Evolutionary conservation across 202 grass and related monocot genomes (phyloP), one percentile per base, ranked within the genome.

Genomic region (Setaria italica): DNA sequence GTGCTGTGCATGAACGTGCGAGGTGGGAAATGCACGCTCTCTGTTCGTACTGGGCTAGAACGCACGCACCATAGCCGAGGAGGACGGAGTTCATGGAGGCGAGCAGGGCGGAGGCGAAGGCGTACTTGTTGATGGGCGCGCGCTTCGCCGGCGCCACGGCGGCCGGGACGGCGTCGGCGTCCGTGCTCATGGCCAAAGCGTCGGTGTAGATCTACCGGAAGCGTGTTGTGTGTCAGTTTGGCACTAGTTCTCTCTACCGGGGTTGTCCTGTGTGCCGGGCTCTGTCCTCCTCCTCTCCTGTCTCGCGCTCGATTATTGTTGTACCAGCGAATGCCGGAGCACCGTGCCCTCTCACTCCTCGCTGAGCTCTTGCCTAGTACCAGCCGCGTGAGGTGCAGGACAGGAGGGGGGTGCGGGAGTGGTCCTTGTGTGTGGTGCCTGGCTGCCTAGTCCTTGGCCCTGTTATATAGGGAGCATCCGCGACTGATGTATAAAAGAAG

Each of bases 31-130:
- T 50, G 78, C 75, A 67, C 48, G 57, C 9, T 6, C 21, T 14
- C 20, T 9, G 54, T 5, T 29, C n/a, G 19, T 9, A 7, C 77
- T 16, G 16, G 16, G 3, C 3, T 25, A 43, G 14, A 15, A 43
- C 46, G 37, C 39, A 45, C 88, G 45, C 66, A 95, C 95, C 95
- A 10, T 97, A 97, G 71, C 95, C 95, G 70, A 88, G 85, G 74
- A 97, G 82, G 80, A 88, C 88, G 48, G 92, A 93, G 62, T 90
- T 93, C 95, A 97, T 95, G 89, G 92, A 97, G 67, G 95, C 95
- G 67, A 95, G 89, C 15, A 88, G 75, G 17, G 92, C 87, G 82
- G 89, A 95, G 48, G 60, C 85, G 50, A 93, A 80, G 67, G 90
- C 95, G 84, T 97, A 97, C 67, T 90, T 91, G 90, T 97, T 97